phyloP scores from a whole-genome alignment of 345 rosid genomes.

The Boechera stricta region DNA sequence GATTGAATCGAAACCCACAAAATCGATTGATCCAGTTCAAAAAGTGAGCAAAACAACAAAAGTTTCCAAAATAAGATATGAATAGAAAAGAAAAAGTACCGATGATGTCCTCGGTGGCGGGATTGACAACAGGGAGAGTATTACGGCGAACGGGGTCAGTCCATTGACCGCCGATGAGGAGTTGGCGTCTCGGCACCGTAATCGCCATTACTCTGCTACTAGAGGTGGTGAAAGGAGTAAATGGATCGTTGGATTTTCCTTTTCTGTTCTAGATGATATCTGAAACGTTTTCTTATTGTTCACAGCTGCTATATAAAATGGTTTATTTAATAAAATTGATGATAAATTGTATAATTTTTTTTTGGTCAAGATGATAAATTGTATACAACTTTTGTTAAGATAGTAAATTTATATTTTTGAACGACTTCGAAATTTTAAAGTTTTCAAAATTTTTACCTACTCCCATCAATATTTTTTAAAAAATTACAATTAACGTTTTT shows the following conservation, averaged over 20 bases:
- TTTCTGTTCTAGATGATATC: no score
- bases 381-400: no score
- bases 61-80: not conserved
- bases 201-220: slow-evolving; percentile 52
- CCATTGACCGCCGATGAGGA: slow-evolving; percentile 92
- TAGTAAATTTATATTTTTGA: no score
- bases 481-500: no score
- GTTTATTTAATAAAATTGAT: not conserved
- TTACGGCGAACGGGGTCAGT: slow-evolving; percentile 66
- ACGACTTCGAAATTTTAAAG: no score
- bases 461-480: no score
- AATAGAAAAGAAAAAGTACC: slow-evolving; percentile 49
- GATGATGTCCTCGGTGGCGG: slow-evolving; percentile 76
- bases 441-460: no score
- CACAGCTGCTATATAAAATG: no score
- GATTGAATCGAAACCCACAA: slow-evolving; percentile 15
- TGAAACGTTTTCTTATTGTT: no score
- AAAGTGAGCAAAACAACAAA: slow-evolving; percentile 17
- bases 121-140: slow-evolving; percentile 77
- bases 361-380: no score
- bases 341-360: no score
- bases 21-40: slow-evolving; percentile 3
- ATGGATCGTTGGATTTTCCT: not conserved
- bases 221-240: not conserved
- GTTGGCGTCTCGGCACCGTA: slow-evolving; percentile 62